Evolutionary conservation across 441 rosid species (phyloP), one percentile per base, ranked within the genome.

Genomic region (Bocquillonia castaneifolia): DNA sequence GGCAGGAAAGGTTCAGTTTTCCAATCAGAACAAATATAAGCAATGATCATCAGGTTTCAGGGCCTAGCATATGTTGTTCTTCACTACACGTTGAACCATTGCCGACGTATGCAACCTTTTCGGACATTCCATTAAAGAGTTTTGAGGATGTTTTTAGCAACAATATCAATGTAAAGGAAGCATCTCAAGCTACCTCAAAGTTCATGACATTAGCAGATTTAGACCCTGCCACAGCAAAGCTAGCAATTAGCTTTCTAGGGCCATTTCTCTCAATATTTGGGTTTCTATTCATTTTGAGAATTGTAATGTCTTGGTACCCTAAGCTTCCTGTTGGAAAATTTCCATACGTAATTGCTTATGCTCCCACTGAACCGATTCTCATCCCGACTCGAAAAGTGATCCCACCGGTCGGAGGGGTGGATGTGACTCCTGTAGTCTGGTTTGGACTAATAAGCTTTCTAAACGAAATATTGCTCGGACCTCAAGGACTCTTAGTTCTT

Each of bases 251-350:
- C 26, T 72, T 89, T 51, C 70, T 91, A 57, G 90, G 98, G 36
- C 96, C 97, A 0, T 75, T 84, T 18, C 85, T 89, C 66, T 88
- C 97, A 1, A 89, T 84, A 26, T 90, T 93, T 74, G 81, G 80
- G 1, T 88, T 89, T 82, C 76, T 91, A 0, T 93, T 93, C 32
- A 80, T 93, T 10, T 3, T 83, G 82, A 88, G 97, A 64, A 88
- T 91, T 44, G 78, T 93, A 14, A 93, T 93, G 99, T 91, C 97
- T 15, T 93, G 99, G 96, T 93, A 93, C 71, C 99, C 97, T 0
- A 91, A 86, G 76, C 90, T 93, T 70, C 99, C 97, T 0, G 92
- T 87, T 14, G 87, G 80, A 7, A 84, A 91, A 77, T 91, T 93
- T 69, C 99, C 97, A 6, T 93, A 88, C 63, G 84, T 93, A 6